phyloP scores from a whole-genome alignment of 495 filamentous ascomycete species.

The Aspergillus affinis region DNA sequence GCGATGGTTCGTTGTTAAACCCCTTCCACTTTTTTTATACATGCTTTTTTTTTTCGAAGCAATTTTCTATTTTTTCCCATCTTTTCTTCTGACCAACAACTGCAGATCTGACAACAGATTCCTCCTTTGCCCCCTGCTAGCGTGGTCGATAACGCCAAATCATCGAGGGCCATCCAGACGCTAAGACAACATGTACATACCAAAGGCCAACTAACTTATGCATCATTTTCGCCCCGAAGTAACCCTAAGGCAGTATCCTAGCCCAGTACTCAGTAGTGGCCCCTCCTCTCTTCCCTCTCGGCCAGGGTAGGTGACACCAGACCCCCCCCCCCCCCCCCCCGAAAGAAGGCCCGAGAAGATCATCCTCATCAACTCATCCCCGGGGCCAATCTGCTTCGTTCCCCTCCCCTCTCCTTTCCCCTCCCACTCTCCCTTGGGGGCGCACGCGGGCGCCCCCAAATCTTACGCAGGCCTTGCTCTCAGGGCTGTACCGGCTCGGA shows the following conservation, averaged over 20 bases:
- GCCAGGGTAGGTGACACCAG: not conserved
- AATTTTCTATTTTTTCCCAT: not conserved
- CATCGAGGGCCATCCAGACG: not conserved
- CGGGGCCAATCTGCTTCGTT: not conserved
- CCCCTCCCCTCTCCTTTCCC: not conserved
- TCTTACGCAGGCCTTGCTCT: not conserved
- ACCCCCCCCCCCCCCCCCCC: too few species aligned
- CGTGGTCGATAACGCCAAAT: conserved; percentile 5
- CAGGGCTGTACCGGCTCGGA: not conserved
- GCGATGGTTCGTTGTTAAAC: not conserved
- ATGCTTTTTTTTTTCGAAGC: conserved; percentile 1
- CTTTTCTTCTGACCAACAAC: not conserved
- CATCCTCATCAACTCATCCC: not conserved
- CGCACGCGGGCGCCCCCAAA: conserved; percentile 6
- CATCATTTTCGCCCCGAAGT: conserved; percentile 9
- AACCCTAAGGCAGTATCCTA: conserved; percentile 7
- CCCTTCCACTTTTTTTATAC: not conserved
- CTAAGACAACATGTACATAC: not conserved
- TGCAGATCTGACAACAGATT: conserved; percentile 13
- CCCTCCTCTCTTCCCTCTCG: not conserved
- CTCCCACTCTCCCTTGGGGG: not conserved
- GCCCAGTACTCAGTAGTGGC: not conserved
- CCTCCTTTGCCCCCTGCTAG: conserved; percentile 8
- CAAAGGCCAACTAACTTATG: not conserved
- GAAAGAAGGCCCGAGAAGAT: not conserved